Evolutionary conservation across 176 grass and related monocot genomes (phyloP).

Genomic region (Oryza meyeriana): DNA sequence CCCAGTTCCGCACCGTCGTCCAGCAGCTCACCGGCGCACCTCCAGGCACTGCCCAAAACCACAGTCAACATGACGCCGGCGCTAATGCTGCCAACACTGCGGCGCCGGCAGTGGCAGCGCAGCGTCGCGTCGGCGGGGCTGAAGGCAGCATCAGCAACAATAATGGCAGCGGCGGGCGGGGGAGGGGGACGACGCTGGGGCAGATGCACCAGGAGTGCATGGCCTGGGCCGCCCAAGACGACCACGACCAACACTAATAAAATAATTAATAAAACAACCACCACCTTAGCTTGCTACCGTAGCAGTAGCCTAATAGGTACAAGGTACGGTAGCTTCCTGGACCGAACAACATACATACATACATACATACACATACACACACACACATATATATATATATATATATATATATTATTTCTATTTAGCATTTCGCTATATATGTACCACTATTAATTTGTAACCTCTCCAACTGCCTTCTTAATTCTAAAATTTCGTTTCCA

Average conservation of each 20-base stretch:
- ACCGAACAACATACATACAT: neutral
- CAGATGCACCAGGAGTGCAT: slow-evolving; percentile 33
- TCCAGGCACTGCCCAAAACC: neutral
- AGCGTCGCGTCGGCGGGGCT: neutral
- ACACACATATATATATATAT: no score
- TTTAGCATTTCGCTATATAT: no score
- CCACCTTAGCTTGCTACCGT: no score
- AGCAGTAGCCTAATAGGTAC: no score
- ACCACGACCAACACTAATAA: neutral
- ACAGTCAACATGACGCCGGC: no score
- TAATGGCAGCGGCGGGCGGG: neutral
- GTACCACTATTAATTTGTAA: no score
- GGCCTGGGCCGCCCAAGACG: slow-evolving; percentile 22
- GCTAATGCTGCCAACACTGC: neutral
- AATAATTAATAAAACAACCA: no score
- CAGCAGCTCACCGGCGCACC: slow-evolving; percentile 45
- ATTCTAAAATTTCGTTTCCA: no score
- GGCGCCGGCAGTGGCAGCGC: neutral
- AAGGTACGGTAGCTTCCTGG: neutral
- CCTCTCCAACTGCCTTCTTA: no score
- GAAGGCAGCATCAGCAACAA: neutral
- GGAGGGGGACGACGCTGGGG: slow-evolving; percentile 11
- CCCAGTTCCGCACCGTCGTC: slow-evolving; percentile 42
- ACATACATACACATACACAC: no score
- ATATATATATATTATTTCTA: no score